Evolutionary conservation across 2,329 filamentous ascomycete species (phyloP), one percentile per base, ranked within the genome.

Genomic region (Cordyceps javanica): DNA sequence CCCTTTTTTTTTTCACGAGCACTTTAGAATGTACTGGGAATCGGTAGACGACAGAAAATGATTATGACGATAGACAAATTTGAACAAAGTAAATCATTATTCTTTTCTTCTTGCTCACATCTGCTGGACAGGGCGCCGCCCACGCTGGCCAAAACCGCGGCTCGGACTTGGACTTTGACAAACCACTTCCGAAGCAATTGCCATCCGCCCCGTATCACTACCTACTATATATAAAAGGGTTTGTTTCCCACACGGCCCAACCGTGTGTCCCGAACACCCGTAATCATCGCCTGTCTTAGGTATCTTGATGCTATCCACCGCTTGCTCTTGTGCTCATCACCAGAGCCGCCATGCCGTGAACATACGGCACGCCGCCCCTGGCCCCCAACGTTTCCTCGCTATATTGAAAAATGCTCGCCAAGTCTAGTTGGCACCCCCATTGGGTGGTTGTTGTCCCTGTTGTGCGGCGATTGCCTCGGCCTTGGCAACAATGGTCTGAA

Each of bases 401-500:
- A 21, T 45, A 50, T 51, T 41, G 19, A 28, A 32, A 34, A 36
- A 41, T 50, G 21, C 32, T 10, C 11, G 25, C 11, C 34, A n/a
- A 7, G 19, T 57, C 56, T 63, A 63, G 46, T 60, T 63, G 39
- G 57, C 62, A 21, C 63, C 60, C 6, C 59, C 61, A 34, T 64
- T 62, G 32, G 61, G 54, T 13, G 53, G 28, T 34, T 39, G 28
- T 48, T 55, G 46, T 23, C 48, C 51, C 50, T 49, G 63, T 57
- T 60, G 66, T 34, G 64, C 66, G 21, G 73, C 75, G 54, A 76
- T 72, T 63, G 77, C 75, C 54, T 77, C 72, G 2, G 75, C 75
- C 64, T 81, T 80, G 57, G 89, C 89, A 72, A 96, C 83, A 57
- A 93, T 90, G 23, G 78, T 82, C 70, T 95, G 87, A 61, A 97